Evolutionary conservation across 1,284 basidiomycete genomes (phyloP).

Genomic region (Papiliotrema laurentii): DNA sequence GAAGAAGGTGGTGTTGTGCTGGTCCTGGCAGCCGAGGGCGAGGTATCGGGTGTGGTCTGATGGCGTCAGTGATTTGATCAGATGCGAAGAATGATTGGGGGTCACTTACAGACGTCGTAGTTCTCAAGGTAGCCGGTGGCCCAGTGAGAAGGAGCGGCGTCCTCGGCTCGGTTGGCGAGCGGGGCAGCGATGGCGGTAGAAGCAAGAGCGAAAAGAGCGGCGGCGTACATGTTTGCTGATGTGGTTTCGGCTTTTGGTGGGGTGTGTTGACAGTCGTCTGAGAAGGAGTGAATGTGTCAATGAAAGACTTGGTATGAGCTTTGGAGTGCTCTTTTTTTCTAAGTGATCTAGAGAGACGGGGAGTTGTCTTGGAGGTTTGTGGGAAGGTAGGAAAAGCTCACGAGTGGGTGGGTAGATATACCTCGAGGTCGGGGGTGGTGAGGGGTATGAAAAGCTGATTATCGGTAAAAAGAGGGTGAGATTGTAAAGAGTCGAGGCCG

Average conservation of each 20-base stretch:
- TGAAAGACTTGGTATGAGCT: neutral
- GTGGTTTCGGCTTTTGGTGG: slow-evolving; percentile 7
- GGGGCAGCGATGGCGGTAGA: slow-evolving; percentile 48
- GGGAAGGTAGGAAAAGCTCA: neutral
- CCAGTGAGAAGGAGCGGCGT: slow-evolving; percentile 40
- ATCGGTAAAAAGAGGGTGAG: neutral
- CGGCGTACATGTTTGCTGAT: slow-evolving; percentile 33
- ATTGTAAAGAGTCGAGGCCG: neutral
- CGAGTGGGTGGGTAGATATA: neutral
- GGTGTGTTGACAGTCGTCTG: neutral
- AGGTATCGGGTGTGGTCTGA: slow-evolving; percentile 61
- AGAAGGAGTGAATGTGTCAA: neutral
- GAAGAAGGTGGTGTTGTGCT: slow-evolving; percentile 63
- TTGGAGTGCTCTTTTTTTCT: slow-evolving; percentile 1
- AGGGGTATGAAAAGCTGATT: neutral
- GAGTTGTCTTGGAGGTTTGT: neutral
- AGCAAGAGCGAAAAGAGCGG: slow-evolving; percentile 53
- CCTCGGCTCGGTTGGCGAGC: slow-evolving; percentile 53
- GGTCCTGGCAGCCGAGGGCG: slow-evolving; percentile 52
- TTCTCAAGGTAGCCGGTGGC: slow-evolving; percentile 49
- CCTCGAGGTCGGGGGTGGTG: neutral
- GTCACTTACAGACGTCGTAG: slow-evolving; percentile 54
- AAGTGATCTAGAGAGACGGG: neutral
- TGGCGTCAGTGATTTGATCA: slow-evolving; percentile 1
- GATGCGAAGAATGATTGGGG: slow-evolving; percentile 1